A percentile compares a stretch with the other conserved stretches of the same genome.
Evolutionary conservation across 202 grass and related monocot genomes (phyloP).

Genomic region (Saccharum hybrid): DNA sequence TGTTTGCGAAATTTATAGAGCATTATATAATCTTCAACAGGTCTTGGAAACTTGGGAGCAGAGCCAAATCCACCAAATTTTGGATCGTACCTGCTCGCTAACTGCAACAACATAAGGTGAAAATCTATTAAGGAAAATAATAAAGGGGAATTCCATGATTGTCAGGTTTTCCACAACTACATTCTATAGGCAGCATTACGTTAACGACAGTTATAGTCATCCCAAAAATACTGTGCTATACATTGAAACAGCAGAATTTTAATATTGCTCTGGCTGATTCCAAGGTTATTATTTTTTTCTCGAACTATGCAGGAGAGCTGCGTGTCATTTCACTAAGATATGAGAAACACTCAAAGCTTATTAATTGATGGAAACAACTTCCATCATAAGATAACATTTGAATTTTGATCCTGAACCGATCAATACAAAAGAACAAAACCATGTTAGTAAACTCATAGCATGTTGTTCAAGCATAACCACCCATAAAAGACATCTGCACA

Average conservation of each 20-base stretch:
- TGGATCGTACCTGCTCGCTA: slow-evolving; percentile 69
- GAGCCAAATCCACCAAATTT: slow-evolving; percentile 90
- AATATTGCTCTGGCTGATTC: neutral
- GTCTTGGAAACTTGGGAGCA: slow-evolving; percentile 95
- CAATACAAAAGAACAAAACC: slow-evolving; percentile 7
- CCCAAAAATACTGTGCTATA: neutral
- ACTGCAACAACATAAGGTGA: slow-evolving; percentile 45
- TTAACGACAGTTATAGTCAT: neutral
- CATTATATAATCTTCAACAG: slow-evolving; percentile 83
- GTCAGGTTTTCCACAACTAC: neutral
- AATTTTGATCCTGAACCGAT: slow-evolving; percentile 3
- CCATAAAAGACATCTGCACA: neutral
- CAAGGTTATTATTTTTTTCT: neutral
- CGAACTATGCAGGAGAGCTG: no score
- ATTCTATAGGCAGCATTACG: neutral
- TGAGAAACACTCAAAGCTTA: neutral
- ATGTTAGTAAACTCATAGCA: slow-evolving; percentile 18
- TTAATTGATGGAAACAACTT: neutral
- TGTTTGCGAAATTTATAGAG: slow-evolving; percentile 75
- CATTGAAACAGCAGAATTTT: neutral
- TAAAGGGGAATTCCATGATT: neutral
- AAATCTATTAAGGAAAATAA: slow-evolving; percentile 3
- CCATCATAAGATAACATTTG: neutral
- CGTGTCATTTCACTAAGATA: no score
- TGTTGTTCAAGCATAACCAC: neutral